These are phyloP conservation scores for Heliophila coronopifolia DNA, from an alignment of 441 rosid genomes.

Conservation along the genomic window DNA sequence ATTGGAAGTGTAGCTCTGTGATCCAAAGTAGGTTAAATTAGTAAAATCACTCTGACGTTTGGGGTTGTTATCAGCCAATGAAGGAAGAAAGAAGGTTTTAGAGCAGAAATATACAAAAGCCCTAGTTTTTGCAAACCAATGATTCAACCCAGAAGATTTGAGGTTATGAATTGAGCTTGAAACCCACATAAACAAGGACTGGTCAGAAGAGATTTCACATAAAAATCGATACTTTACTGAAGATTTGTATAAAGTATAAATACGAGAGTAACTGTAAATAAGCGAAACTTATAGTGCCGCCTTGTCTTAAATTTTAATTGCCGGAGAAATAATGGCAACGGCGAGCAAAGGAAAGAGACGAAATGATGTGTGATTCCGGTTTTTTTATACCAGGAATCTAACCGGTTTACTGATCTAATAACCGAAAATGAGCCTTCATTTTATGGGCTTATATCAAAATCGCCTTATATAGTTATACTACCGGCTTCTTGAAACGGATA, in stretches of 20 bases:
- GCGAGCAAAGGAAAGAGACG: neutral
- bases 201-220: neutral
- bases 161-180: constrained; percentile 21
- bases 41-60: constrained; percentile 1
- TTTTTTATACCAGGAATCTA: neutral
- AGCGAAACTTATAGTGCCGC: neutral
- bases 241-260: neutral
- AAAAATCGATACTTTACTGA: neutral
- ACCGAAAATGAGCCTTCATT: neutral
- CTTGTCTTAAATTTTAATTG: neutral
- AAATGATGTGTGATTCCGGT: too few species aligned
- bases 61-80: neutral
- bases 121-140: constrained; percentile 9
- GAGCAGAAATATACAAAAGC: constrained; percentile 16
- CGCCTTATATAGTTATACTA: too few species aligned
- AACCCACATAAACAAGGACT: constrained; percentile 27
- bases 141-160: constrained; percentile 19
- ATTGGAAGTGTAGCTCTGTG: neutral
- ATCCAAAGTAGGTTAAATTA: neutral
- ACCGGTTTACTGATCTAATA: neutral
- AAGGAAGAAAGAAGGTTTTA: constrained; percentile 5
- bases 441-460: too few species aligned
- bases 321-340: neutral
- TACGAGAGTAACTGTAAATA: neutral
- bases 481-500: too few species aligned